Evolutionary conservation across 2,329 filamentous ascomycete species (phyloP).

Genomic region (Magnaporthales sp.): DNA sequence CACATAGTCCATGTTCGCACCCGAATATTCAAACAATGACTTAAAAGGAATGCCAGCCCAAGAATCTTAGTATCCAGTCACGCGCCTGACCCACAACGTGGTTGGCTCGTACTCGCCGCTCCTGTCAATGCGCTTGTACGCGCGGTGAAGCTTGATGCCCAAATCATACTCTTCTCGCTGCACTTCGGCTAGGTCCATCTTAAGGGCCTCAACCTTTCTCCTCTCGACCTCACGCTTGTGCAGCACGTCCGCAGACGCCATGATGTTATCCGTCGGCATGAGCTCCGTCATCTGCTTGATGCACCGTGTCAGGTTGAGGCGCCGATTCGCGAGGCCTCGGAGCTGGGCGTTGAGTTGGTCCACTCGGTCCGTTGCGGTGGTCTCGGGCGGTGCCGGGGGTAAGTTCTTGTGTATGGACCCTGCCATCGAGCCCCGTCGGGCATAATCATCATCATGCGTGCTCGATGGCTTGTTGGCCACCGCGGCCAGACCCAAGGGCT

Average conservation of each 20-base stretch:
- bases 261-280: slow-evolving; percentile 61
- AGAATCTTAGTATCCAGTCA: slow-evolving; percentile 42
- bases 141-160: slow-evolving; percentile 64
- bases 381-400: slow-evolving; percentile 52
- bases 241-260: slow-evolving; percentile 56
- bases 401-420: slow-evolving; percentile 44
- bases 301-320: slow-evolving; percentile 61
- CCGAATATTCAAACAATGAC: neutral
- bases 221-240: slow-evolving; percentile 48
- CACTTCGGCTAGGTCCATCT: slow-evolving; percentile 61
- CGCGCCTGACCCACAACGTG: slow-evolving; percentile 69
- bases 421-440: slow-evolving; percentile 21
- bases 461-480: slow-evolving; percentile 10
- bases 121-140: slow-evolving; percentile 66
- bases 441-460: slow-evolving; percentile 7
- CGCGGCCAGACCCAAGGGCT: slow-evolving; percentile 8
- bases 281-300: slow-evolving; percentile 72
- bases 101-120: slow-evolving; percentile 56
- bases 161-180: slow-evolving; percentile 70
- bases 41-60: neutral
- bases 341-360: slow-evolving; percentile 58
- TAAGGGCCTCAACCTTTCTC: slow-evolving; percentile 57
- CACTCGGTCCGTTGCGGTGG: slow-evolving; percentile 51
- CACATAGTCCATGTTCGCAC: neutral
- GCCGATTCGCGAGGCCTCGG: slow-evolving; percentile 55